Percentiles rank a stretch among this genome's conserved stretches.
phyloP scores from a whole-genome alignment of 2,329 filamentous ascomycete species.

The Arthrinium puccinioides region DNA sequence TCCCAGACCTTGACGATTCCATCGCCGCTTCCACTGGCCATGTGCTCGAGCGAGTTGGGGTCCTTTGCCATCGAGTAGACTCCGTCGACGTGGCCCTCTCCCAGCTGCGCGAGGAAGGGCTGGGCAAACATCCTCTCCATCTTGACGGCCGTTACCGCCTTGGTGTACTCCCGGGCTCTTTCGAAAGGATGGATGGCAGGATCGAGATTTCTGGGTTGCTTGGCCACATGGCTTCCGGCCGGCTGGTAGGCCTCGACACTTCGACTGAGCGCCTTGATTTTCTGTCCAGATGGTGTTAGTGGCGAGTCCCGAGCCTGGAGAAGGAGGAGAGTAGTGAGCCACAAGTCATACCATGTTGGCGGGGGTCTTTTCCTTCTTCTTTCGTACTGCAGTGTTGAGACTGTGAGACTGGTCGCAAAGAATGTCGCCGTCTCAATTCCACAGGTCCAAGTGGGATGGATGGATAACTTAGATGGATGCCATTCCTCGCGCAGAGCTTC shows the following conservation, averaged over 20 bases:
- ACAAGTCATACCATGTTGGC: too few relatives aligned
- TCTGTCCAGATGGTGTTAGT: too few relatives aligned
- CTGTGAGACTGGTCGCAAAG: too few relatives aligned
- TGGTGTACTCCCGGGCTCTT: conserved; percentile 73
- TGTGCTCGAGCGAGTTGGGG: conserved; percentile 62
- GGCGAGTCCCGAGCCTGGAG: too few relatives aligned
- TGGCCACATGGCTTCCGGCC: conserved; percentile 57
- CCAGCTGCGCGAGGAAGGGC: conserved; percentile 55
- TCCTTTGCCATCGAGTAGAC: conserved; percentile 78
- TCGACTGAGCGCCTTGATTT: conserved; percentile 61
- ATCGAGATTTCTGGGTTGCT: conserved; percentile 61
- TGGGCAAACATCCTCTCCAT: conserved; percentile 86
- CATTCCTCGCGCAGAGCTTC: background rate
- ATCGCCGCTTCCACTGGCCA: conserved; percentile 82
- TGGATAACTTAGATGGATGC: too few relatives aligned
- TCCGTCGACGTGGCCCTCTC: conserved; percentile 69
- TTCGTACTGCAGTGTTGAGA: too few relatives aligned
- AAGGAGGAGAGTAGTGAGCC: too few relatives aligned
- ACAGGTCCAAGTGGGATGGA: too few relatives aligned
- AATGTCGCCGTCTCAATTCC: too few relatives aligned
- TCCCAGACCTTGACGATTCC: conserved; percentile 75
- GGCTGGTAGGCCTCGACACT: conserved; percentile 58
- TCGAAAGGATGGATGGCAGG: conserved; percentile 87
- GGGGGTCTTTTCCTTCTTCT: too few relatives aligned
- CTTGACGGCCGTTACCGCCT: conserved; percentile 48